These are phyloP conservation scores for Paspalum vaginatum DNA, from an alignment of 176 grass and related monocot species.

Conservation along the genomic window DNA sequence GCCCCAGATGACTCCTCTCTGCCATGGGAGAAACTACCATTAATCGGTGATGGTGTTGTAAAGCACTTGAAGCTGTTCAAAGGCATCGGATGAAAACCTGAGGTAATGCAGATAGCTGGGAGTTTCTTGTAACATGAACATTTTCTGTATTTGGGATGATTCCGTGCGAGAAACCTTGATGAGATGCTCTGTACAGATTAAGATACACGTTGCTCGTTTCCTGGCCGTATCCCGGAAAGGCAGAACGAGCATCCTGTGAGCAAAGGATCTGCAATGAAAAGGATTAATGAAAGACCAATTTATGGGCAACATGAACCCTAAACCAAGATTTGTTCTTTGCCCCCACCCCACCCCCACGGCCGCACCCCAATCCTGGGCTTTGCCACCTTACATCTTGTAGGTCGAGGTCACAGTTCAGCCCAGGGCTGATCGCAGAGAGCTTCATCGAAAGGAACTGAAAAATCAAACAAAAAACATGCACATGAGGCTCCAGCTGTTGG, in stretches of 20 bases:
- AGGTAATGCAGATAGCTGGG: slow-evolving; percentile 49
- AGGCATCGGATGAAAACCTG: slow-evolving; percentile 45
- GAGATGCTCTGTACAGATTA: slow-evolving; percentile 46
- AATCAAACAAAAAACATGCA: slow-evolving; percentile 5
- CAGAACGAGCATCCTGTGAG: slow-evolving; percentile 41
- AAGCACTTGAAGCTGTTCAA: background rate
- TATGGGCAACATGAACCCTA: background rate
- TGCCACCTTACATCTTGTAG: slow-evolving; percentile 70
- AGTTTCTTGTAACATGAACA: slow-evolving; percentile 32
- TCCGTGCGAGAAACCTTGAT: slow-evolving; percentile 40
- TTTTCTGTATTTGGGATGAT: slow-evolving; percentile 33
- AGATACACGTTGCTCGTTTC: slow-evolving; percentile 54
- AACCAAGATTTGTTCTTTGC: background rate
- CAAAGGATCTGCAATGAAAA: slow-evolving; percentile 57
- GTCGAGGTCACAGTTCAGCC: slow-evolving; percentile 56
- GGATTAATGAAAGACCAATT: background rate
- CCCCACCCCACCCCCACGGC: too few species aligned
- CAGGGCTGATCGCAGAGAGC: slow-evolving; percentile 68
- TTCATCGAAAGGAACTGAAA: slow-evolving; percentile 95
- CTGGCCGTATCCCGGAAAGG: slow-evolving; percentile 40
- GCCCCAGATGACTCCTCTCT: slow-evolving; percentile 59
- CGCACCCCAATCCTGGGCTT: background rate
- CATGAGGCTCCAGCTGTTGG: slow-evolving; percentile 7
- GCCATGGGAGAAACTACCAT: background rate
- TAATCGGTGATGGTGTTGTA: background rate